Evolutionary conservation across 805 yeast species (phyloP).

Genomic region (Candida sakaeoensis): DNA sequence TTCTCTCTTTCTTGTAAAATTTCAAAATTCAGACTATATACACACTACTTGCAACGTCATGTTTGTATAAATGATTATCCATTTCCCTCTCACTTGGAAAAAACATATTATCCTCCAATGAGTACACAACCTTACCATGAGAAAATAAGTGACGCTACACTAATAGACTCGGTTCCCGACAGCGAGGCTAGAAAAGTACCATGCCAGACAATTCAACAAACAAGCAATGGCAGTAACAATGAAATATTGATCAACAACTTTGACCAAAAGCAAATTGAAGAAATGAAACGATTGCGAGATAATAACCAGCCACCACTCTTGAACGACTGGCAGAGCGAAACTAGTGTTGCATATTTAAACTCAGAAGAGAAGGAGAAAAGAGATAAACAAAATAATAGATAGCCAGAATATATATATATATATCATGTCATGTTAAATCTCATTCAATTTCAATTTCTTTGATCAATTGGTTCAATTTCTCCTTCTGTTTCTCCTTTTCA

Average conservation of each 20-base stretch:
- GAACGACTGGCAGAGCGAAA: conserved; percentile 4
- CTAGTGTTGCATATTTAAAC: conserved; percentile 4
- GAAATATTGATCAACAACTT: conserved; percentile 2
- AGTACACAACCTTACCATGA: conserved; percentile 4
- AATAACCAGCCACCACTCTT: conserved; percentile 1
- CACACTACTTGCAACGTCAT: background rate
- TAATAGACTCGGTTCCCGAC: background rate
- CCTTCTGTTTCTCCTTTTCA: conserved; percentile 24
- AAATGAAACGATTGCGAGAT: conserved; percentile 2
- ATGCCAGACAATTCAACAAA: conserved; percentile 5
- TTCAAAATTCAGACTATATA: no score
- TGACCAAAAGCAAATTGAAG: conserved; percentile 5
- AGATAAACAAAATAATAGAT: background rate
- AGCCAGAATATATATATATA: background rate
- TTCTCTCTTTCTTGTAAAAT: no score
- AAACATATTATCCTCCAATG: background rate
- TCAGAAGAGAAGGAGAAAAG: conserved; percentile 4
- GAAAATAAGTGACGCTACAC: conserved; percentile 1
- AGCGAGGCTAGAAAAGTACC: conserved; percentile 3
- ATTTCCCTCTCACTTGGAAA: background rate
- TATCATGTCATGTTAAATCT: no score
- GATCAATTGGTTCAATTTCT: conserved; percentile 21
- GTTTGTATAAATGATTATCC: background rate
- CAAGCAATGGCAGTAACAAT: background rate
- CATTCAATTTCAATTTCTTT: conserved; percentile 11